Percentiles rank a stretch among this genome's conserved stretches.
These are phyloP conservation scores for Fusarium concolor DNA, from an alignment of 2,329 filamentous ascomycete species.

Conservation along the genomic window DNA sequence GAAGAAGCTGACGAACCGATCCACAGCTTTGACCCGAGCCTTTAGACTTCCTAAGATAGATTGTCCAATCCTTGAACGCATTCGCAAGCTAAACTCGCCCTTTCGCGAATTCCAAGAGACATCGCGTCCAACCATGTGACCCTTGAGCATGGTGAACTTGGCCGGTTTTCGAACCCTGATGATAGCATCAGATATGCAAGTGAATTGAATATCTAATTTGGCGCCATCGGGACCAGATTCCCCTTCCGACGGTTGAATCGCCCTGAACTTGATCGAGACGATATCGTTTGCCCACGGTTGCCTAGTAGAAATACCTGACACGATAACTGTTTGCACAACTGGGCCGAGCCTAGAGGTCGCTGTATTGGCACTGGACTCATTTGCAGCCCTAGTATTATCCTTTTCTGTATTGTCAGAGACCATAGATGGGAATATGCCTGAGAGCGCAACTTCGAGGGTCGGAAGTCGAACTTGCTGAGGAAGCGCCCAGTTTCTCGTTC, in stretches of 20 bases:
- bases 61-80: conserved; percentile 69
- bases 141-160: conserved; percentile 66
- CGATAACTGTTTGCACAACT: conserved; percentile 39
- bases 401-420: conserved; percentile 43
- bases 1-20: conserved; percentile 77
- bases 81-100: conserved; percentile 72
- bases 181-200: conserved; percentile 63
- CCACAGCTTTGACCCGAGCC: conserved; percentile 72
- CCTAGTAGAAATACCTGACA: conserved; percentile 40
- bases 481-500: conserved; percentile 53
- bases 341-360: conserved; percentile 40
- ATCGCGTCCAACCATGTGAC: conserved; percentile 66
- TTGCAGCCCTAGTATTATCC: conserved; percentile 13
- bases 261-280: conserved; percentile 68
- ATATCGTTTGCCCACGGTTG: conserved; percentile 69
- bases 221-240: conserved; percentile 18
- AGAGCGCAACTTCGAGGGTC: conserved; percentile 61
- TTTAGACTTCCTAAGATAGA: conserved; percentile 70
- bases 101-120: conserved; percentile 69
- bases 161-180: conserved; percentile 64
- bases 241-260: conserved; percentile 50
- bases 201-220: conserved; percentile 43
- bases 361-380: conserved; percentile 3
- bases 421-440: conserved; percentile 57
- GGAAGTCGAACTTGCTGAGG: conserved; percentile 61